A percentile compares a stretch with the other conserved stretches of the same genome.
These are phyloP conservation scores for Oropetium thomaeum DNA, from an alignment of 176 grass and related monocot genomes.

Conservation along the genomic window DNA sequence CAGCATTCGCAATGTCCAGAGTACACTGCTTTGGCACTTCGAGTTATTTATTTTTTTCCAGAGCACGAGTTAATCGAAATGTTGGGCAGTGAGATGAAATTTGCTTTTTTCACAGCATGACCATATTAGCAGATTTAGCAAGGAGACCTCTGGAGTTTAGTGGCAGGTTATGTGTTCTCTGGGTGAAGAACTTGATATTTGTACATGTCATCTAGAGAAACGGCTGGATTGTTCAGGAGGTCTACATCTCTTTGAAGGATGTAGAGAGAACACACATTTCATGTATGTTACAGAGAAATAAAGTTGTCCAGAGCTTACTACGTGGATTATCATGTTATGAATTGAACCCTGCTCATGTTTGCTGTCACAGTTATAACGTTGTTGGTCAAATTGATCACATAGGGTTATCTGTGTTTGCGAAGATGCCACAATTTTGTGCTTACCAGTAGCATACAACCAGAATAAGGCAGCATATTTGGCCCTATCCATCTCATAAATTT, in stretches of 20 bases:
- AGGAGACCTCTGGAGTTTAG: slow-evolving; percentile 6
- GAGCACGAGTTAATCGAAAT: neutral
- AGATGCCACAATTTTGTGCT: neutral
- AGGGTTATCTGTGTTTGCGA: neutral
- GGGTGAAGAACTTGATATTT: slow-evolving; percentile 1
- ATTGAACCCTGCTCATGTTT: neutral
- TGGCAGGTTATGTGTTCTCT: neutral
- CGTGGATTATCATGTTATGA: neutral
- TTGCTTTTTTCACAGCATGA: neutral
- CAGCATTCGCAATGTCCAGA: neutral
- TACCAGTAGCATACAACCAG: neutral
- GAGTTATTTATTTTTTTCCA: neutral
- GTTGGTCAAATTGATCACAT: neutral
- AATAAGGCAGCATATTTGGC: neutral
- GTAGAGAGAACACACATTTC: neutral
- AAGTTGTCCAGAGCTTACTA: slow-evolving; percentile 11
- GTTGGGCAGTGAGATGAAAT: neutral
- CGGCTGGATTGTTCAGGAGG: neutral
- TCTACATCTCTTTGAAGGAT: neutral
- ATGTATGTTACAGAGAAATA: slow-evolving; percentile 41
- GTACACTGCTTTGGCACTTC: neutral
- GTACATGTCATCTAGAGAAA: slow-evolving; percentile 27
- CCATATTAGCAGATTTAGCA: neutral
- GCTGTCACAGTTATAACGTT: neutral
- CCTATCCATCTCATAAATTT: neutral